A percentile compares a stretch with the other conserved stretches of the same genome.
phyloP scores from a whole-genome alignment of 2,329 filamentous ascomycete species.

The Myriosclerotinia duriaeana region DNA sequence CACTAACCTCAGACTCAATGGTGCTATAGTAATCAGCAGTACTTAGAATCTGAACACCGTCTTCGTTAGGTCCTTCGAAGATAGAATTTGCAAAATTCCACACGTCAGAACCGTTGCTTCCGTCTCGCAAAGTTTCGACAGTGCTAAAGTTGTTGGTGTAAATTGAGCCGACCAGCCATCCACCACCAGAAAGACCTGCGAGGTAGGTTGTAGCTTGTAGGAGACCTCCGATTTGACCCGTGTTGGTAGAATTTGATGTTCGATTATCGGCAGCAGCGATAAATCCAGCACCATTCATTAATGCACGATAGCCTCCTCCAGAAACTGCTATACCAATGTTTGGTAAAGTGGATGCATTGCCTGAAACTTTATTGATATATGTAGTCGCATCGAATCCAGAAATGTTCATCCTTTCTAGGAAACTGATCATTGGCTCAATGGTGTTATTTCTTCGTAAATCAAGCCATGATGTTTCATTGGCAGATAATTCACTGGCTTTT shows the following conservation, averaged over 20 bases:
- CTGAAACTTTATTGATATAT: conserved; percentile 64
- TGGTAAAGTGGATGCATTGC: conserved; percentile 58
- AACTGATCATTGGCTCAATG: conserved; percentile 69
- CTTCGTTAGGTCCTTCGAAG: conserved; percentile 54
- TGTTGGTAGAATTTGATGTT: conserved; percentile 58
- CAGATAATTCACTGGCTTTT: conserved; percentile 59
- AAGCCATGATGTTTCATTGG: conserved; percentile 73
- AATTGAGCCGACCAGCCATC: conserved; percentile 81
- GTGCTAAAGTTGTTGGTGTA: conserved; percentile 77
- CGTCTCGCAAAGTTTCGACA: conserved; percentile 55
- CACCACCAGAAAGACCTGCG: conserved; percentile 76
- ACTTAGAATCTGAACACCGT: conserved; percentile 53
- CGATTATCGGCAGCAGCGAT: conserved; percentile 76
- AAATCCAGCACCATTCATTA: conserved; percentile 79
- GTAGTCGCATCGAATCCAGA: conserved; percentile 70
- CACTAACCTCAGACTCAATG: conserved; percentile 56
- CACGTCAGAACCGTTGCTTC: conserved; percentile 46
- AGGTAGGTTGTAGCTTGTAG: conserved; percentile 81
- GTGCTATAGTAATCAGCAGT: conserved; percentile 63
- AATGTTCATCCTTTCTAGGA: conserved; percentile 72
- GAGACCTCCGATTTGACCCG: conserved; percentile 74
- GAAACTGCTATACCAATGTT: conserved; percentile 77
- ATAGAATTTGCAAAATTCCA: conserved; percentile 67
- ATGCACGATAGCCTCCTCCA: conserved; percentile 82
- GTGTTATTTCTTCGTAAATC: conserved; percentile 69